Evolutionary conservation across 345 rosid species (phyloP).

Genomic region (Brassica incana): DNA sequence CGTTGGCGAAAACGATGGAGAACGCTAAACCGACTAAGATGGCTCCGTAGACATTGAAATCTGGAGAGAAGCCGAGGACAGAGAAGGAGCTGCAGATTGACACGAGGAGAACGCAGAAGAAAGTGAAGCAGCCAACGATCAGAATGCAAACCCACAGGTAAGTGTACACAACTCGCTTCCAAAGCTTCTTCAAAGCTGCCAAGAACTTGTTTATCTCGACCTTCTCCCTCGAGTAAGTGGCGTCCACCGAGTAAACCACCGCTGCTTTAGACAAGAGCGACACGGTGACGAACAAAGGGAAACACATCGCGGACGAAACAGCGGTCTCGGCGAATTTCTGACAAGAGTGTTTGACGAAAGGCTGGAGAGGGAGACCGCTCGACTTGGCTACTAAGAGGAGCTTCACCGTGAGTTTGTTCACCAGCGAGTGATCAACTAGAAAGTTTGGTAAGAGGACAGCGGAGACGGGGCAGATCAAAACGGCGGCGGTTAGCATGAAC

Average conservation of each 20-base stretch:
- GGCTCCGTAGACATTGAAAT: constrained; percentile 54
- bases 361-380: constrained; percentile 73
- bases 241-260: constrained; percentile 71
- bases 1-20: constrained; percentile 80
- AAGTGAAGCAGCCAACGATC: constrained; percentile 59
- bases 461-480: constrained; percentile 78
- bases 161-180: constrained; percentile 63
- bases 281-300: constrained; percentile 69
- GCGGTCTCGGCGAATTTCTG: constrained; percentile 67
- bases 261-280: constrained; percentile 67
- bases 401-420: constrained; percentile 56
- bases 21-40: constrained; percentile 61
- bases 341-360: constrained; percentile 64
- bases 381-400: constrained; percentile 69
- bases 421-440: constrained; percentile 60
- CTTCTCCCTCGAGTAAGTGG: constrained; percentile 61
- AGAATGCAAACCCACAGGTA: constrained; percentile 70
- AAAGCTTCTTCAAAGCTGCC: constrained; percentile 47
- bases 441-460: constrained; percentile 66
- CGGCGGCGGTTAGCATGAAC: constrained; percentile 62
- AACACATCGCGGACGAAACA: constrained; percentile 65
- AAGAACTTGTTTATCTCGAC: constrained; percentile 54
- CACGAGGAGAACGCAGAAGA: constrained; percentile 65
- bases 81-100: constrained; percentile 54
- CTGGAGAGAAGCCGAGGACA: constrained; percentile 55